phyloP scores from a whole-genome alignment of 306 rosid species.

The Luffa acutangula region DNA sequence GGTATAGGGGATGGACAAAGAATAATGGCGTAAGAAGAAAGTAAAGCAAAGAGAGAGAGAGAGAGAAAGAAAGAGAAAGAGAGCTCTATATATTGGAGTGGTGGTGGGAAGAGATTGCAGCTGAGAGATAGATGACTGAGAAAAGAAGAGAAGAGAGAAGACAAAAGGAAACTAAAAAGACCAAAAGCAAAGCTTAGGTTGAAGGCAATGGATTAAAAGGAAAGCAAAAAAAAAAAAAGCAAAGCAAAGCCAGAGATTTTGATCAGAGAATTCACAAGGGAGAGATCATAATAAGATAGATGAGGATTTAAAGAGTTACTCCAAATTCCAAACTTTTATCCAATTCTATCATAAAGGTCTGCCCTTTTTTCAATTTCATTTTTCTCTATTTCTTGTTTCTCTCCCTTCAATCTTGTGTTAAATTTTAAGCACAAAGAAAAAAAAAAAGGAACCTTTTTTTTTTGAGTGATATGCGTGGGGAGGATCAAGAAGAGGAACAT shows the following conservation, averaged over 20 bases:
- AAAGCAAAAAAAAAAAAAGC: no score
- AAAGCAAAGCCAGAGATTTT: neutral
- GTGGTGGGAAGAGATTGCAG: conserved; percentile 23
- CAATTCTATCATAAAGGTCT: neutral
- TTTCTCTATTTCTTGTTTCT: neutral
- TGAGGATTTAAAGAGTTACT: neutral
- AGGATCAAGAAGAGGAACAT: conserved; percentile 1
- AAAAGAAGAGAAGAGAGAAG: conserved; percentile 21
- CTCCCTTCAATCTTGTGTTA: neutral
- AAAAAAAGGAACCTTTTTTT: neutral
- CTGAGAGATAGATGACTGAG: conserved; percentile 19
- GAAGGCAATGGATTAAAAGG: neutral
- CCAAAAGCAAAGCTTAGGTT: conserved; percentile 8
- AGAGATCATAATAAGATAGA: neutral
- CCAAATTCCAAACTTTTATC: neutral
- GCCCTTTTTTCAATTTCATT: neutral
- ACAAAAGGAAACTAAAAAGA: neutral
- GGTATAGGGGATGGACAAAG: conserved; percentile 40
- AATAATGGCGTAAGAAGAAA: conserved; percentile 69
- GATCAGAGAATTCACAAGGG: neutral
- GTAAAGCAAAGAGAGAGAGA: conserved; percentile 34
- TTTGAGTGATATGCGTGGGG: conserved; percentile 8
- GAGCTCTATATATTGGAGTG: conserved; percentile 44
- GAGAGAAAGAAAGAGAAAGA: conserved; percentile 30
- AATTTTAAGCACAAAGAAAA: neutral